Base-by-base conservation (phyloP, 495 filamentous ascomycete species). In the Talaromyces liani region DNA sequence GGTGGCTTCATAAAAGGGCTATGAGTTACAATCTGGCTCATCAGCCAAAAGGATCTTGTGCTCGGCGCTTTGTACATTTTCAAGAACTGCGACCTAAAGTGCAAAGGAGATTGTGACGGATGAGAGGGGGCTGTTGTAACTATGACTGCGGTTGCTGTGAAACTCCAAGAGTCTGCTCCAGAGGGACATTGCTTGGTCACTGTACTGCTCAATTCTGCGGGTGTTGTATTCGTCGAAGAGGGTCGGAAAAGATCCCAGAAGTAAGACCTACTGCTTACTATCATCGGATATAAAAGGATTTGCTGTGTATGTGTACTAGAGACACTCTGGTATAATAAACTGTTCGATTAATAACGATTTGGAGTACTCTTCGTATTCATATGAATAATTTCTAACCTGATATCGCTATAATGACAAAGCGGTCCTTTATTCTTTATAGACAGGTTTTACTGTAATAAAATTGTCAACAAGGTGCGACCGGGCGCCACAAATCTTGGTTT, bases 161-260 rank as follows among this genome's bases (percentile, higher is more conserved):
- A 18, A 51, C 27, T 14, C 47, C 18, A 18, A 51, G 45, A 33
- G 60, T 62, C 45, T 53, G 41, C 41, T 54, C 60, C 18, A 29
- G 16, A 36, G 60, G 24, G 45, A 62, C 25, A 2, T 34, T 62
- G 60, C 16, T 33, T 20, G 9, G 3, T 51, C 60, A 62, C 24
- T 62, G 60, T 24, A 18, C 60, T 25, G 60, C 25, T 20, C 5
- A 31, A 33, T 62, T 62, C 47, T 62, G 60, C 39, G 60, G 60
- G n/a, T 62, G 60, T 34, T 62, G 60, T 33, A 54, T 62, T 62
- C 60, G 60, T 62, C 60, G 60, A 62, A 51, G 60, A 49, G 60
- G 60, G 14, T 58, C 55, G 6, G 55, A 58, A 5, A 34, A 31
- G 55, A 16, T 58, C 16, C 55, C 55, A 58, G 55, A 58, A 34